A percentile compares a stretch with the other conserved stretches of the same genome.
Evolutionary conservation across 495 filamentous ascomycete genomes (phyloP).

Genomic region (Jackrogersella minutella): DNA sequence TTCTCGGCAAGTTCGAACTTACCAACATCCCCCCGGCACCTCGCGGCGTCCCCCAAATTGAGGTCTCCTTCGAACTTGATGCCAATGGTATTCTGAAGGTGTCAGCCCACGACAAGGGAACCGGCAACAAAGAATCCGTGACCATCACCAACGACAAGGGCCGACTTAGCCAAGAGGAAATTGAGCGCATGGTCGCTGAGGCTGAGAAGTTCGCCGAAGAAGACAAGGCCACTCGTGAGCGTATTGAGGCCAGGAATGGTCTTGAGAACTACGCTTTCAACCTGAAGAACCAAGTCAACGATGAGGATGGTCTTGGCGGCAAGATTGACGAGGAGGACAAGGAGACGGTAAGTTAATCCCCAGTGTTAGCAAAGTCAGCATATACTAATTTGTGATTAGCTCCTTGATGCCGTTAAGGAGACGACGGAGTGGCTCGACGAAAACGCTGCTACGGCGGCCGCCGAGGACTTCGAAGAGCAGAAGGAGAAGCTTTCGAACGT

Average conservation of each 20-base stretch:
- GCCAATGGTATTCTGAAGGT: slow-evolving; percentile 99
- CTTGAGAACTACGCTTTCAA: slow-evolving; percentile 97
- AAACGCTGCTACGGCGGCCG: slow-evolving; percentile 83
- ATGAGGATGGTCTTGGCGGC: slow-evolving; percentile 94
- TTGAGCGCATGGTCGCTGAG: slow-evolving; percentile 97
- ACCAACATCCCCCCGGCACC: slow-evolving; percentile 94
- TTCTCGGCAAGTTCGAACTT: slow-evolving; percentile 97
- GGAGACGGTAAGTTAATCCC: slow-evolving; percentile 72
- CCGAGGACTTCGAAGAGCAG: slow-evolving; percentile 98
- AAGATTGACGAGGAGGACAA: slow-evolving; percentile 99
- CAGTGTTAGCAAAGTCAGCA: neutral
- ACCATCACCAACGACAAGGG: slow-evolving; percentile 99
- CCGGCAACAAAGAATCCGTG: slow-evolving; percentile 94
- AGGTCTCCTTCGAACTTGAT: slow-evolving; percentile 96
- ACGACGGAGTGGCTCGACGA: slow-evolving; percentile 97
- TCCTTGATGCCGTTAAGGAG: slow-evolving; percentile 97
- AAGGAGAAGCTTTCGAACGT: slow-evolving; percentile 98
- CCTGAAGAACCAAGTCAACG: slow-evolving; percentile 98
- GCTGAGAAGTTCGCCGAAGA: slow-evolving; percentile 98
- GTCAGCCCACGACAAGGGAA: slow-evolving; percentile 93
- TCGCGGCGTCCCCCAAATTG: slow-evolving; percentile 96
- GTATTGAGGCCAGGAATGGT: slow-evolving; percentile 93
- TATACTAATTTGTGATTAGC: slow-evolving; percentile 54
- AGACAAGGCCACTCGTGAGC: slow-evolving; percentile 94
- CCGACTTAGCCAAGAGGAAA: slow-evolving; percentile 93